Base-by-base conservation (phyloP, 805 yeast species). In the Cyberlindnera japonica region DNA sequence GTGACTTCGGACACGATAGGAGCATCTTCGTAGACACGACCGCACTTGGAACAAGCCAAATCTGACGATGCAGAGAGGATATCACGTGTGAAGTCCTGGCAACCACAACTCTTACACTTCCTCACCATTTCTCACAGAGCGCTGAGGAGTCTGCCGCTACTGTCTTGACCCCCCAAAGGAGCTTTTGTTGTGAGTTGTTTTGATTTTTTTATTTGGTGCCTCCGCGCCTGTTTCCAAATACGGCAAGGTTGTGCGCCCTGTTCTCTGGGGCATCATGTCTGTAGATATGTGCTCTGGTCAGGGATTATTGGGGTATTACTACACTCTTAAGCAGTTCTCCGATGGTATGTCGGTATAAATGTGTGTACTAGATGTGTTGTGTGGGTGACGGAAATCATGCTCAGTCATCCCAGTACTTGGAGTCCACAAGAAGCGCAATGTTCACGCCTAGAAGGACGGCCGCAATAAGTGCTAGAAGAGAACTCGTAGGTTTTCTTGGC, bases 1-100 rank as follows among this genome's bases (percentile, higher is more conserved):
- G 93, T 85, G 39, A 95, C 93, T 59, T 93, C 99, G 7, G 95
- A 81, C 10, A 95, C 98, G 50, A 93, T 91, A 16, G 95, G 95
- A 54, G 88, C 85, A 57, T 90, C 98, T 49, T 88, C 95, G 43
- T 76, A 75, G 22, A 93, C 97, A 16, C 79, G 67, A 61, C 97
- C 97, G 76, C 99, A 93, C 24, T 64, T 59, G 28, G 72, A 68
- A 68, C 99, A 93, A 11, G 88, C 81, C 22, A 86, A 59, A 61
- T 88, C 96, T 3, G 84, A 81, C 4, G 90, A 77, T 0, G 83
- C 79, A 11, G 77, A 71, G 27, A 67, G 65, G 34, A 68, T 67
- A 45, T 77, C 83, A 46, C 78, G 66, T 3, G 65, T 65, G 48
- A 78, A 76, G 33, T 69, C 68, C 5, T 77, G 71, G 43, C 72